Base-by-base conservation (phyloP, 192 early-diverging fungal species). In the Geosiphon pyriformis region DNA sequence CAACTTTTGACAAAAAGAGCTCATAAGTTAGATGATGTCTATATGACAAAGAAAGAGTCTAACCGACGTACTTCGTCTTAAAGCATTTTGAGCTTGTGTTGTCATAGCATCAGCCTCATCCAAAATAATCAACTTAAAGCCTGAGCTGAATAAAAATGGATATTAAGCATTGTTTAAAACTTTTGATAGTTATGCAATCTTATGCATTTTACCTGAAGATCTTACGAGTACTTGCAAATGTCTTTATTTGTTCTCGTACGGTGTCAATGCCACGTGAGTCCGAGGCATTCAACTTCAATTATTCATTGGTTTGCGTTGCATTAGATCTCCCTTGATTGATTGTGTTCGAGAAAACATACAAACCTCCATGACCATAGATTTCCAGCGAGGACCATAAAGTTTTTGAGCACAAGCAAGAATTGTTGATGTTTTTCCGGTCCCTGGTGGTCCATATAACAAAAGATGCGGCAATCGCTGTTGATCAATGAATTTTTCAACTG, bases 61-160 rank as follows among this genome's bases (percentile, higher is more conserved):
- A n/a, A n/a, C n/a, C n/a, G n/a, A n/a, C 12, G 4, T 15, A 90
- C 90, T 82, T 76, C 96, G 79, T 62, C 97, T 86, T 64, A 99
- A 73, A 7, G 97, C 95, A 33, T 90, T 86, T 73, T 98, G 97
- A 6, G 95, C 95, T 25, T 82, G 78, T 46, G 87, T 82, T 0
- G 97, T 99, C 94, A 99, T 95, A 10, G 91, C 90, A 69, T 99
- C 97, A 23, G 94, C 93, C 72, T 99, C 97, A 66, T 99, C 97
- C 46, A 99, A 76, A 48, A 99, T 91, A 65, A 99, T 95, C 49
- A 99, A 80, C 72, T 99, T 99, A 75, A 96, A 92, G 6, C 92
- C 93, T 8, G 87, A 83, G 64, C 89, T 91, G 37, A 42, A 46
- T 18, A 22, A 8, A 48, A 18, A 3, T 34, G 58, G 4, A 68